These are phyloP conservation scores for Pichia inconspicua DNA, from an alignment of 1,139 yeast species.

Conservation along the genomic window DNA sequence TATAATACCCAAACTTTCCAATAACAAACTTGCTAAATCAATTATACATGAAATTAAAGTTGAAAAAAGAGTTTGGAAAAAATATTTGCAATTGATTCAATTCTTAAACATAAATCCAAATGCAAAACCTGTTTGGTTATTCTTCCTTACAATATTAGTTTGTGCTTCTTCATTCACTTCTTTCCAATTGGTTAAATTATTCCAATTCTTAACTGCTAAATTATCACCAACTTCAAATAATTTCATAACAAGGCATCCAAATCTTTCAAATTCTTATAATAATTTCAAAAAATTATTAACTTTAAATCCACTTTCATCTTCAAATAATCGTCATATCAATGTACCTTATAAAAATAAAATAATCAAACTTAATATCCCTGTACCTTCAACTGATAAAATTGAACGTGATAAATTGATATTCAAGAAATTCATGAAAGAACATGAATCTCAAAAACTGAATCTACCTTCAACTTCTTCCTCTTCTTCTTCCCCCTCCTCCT, in stretches of 20 bases:
- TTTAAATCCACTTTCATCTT: constrained; percentile 1
- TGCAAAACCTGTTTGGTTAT: constrained; percentile 29
- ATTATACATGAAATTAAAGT: constrained; percentile 4
- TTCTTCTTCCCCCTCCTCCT: too few species aligned
- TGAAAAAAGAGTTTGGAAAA: constrained; percentile 10
- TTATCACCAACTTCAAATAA: constrained; percentile 4
- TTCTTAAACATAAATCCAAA: constrained; percentile 20
- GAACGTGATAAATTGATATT: constrained; percentile 65
- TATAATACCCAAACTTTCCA: neutral
- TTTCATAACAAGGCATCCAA: constrained; percentile 4
- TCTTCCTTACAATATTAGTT: constrained; percentile 21
- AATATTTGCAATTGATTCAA: constrained; percentile 10
- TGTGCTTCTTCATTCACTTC: constrained; percentile 8
- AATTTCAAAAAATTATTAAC: neutral
- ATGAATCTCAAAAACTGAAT: constrained; percentile 19
- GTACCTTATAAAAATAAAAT: constrained; percentile 45
- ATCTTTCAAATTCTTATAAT: constrained; percentile 2
- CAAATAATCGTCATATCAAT: constrained; percentile 35
- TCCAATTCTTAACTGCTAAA: neutral
- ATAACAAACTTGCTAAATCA: neutral
- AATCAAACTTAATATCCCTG: constrained; percentile 48
- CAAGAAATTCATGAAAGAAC: constrained; percentile 41
- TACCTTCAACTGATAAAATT: constrained; percentile 44
- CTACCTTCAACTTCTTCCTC: constrained; percentile 7
- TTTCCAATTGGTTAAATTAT: constrained; percentile 6